Percentiles rank a stretch among this genome's conserved stretches.
Evolutionary conservation across 83 land plant species (phyloP).

Genomic region (Picea abies): DNA sequence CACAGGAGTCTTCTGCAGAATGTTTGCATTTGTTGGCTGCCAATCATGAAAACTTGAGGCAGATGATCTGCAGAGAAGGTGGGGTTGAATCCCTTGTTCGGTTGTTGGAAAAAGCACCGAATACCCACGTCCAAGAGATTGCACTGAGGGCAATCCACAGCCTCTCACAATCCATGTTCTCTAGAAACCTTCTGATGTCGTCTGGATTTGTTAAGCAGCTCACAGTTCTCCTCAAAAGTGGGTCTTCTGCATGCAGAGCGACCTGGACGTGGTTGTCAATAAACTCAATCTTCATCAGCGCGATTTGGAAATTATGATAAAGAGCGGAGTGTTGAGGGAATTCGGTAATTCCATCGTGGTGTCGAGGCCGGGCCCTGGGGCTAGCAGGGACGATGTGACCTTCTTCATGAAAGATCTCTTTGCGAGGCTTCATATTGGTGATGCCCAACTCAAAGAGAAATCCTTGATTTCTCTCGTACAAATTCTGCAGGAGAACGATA

Average conservation of each 20-base stretch:
- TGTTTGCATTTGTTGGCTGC: conserved; percentile 12
- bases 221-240: conserved; percentile 38
- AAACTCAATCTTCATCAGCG: conserved; percentile 34
- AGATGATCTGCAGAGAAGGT: background rate
- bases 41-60: background rate
- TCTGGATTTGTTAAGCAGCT: conserved; percentile 53
- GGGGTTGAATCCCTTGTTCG: conserved; percentile 16
- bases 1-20: conserved; percentile 12
- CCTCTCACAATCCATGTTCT: conserved; percentile 36
- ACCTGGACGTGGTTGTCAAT: conserved; percentile 37
- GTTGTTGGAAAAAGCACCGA: conserved; percentile 7
- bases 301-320: conserved; percentile 21
- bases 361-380: conserved; percentile 31
- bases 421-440: conserved; percentile 52
- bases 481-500: conserved; percentile 33
- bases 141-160: conserved; percentile 46
- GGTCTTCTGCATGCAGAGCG: conserved; percentile 53
- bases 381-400: conserved; percentile 42
- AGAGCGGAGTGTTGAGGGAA: conserved; percentile 24
- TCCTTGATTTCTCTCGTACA: conserved; percentile 37
- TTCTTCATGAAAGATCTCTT: conserved; percentile 50
- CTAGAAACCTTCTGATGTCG: conserved; percentile 27
- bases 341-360: conserved; percentile 36
- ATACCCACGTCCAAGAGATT: conserved; percentile 30
- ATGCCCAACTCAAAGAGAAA: conserved; percentile 27